These are phyloP conservation scores for Blumeriella jaapii DNA, from an alignment of 2,329 filamentous ascomycete genomes.

Conservation along the genomic window DNA sequence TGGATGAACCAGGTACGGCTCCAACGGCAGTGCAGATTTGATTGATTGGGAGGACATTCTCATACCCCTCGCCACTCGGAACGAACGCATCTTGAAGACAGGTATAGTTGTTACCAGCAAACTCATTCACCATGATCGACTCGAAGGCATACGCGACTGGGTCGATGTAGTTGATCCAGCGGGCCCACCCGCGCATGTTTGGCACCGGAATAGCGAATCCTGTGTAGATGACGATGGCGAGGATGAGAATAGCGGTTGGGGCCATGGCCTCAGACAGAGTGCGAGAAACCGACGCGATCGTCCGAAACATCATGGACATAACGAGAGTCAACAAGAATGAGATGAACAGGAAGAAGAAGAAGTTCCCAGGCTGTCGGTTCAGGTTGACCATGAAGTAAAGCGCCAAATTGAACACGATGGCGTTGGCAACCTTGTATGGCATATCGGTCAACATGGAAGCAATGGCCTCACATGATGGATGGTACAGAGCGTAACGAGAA, in stretches of 20 bases:
- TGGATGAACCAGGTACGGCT: slow-evolving; percentile 38
- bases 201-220: slow-evolving; percentile 33
- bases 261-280: slow-evolving; percentile 55
- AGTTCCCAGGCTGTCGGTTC: slow-evolving; percentile 59
- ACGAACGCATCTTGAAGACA: slow-evolving; percentile 15
- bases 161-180: slow-evolving; percentile 62
- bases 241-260: slow-evolving; percentile 40
- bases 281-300: slow-evolving; percentile 62
- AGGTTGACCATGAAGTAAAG: slow-evolving; percentile 85
- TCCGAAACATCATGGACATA: slow-evolving; percentile 79
- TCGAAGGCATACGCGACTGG: slow-evolving; percentile 68
- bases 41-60: slow-evolving; percentile 8
- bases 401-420: slow-evolving; percentile 62
- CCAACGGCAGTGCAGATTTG: slow-evolving; percentile 47
- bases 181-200: slow-evolving; percentile 67
- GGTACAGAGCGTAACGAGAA: slow-evolving; percentile 74
- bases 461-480: slow-evolving; percentile 81
- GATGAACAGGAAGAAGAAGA: slow-evolving; percentile 61
- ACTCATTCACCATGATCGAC: slow-evolving; percentile 74
- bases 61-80: slow-evolving; percentile 16
- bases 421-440: slow-evolving; percentile 58
- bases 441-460: slow-evolving; percentile 79
- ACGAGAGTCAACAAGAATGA: slow-evolving; percentile 28
- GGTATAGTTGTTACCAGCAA: slow-evolving; percentile 29
- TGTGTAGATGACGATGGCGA: slow-evolving; percentile 24